A percentile compares a stretch with the other conserved stretches of the same genome.
These are phyloP conservation scores for Diversispora epigaea DNA, from an alignment of 192 early-diverging fungal genomes.

Conservation along the genomic window DNA sequence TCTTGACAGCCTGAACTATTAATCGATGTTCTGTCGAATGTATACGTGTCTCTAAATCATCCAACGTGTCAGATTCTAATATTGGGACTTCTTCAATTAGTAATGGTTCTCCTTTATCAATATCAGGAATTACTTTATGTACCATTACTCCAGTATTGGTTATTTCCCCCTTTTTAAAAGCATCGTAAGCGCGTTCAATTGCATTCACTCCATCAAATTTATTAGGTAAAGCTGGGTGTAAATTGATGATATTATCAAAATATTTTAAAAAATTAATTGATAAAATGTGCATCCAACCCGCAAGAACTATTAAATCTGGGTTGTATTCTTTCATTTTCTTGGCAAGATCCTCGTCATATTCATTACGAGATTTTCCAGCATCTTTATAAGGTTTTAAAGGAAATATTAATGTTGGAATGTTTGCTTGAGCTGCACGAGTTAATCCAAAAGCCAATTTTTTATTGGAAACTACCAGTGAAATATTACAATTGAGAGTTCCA, in stretches of 20 bases:
- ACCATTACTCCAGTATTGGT: slow-evolving; percentile 83
- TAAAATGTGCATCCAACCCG: slow-evolving; percentile 99
- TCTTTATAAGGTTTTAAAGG: slow-evolving; percentile 86
- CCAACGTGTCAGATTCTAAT: slow-evolving; percentile 70
- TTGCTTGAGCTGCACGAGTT: slow-evolving; percentile 74
- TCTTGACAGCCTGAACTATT: slow-evolving; percentile 74
- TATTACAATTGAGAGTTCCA: slow-evolving; percentile 58
- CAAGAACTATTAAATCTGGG: slow-evolving; percentile 88
- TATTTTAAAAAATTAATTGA: slow-evolving; percentile 76
- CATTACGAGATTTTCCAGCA: slow-evolving; percentile 73
- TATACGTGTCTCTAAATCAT: slow-evolving; percentile 83
- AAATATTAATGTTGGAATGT: slow-evolving; percentile 80
- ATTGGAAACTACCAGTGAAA: slow-evolving; percentile 91
- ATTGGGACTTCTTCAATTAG: slow-evolving; percentile 78
- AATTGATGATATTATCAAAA: slow-evolving; percentile 85
- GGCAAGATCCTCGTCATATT: slow-evolving; percentile 89
- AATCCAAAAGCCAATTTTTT: slow-evolving; percentile 82
- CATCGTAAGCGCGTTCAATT: slow-evolving; percentile 92
- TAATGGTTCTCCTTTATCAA: slow-evolving; percentile 93
- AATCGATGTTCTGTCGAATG: slow-evolving; percentile 87
- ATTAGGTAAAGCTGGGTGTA: slow-evolving; percentile 96
- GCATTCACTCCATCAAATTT: slow-evolving; percentile 96
- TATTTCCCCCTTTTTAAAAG: slow-evolving; percentile 74
- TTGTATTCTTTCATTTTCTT: slow-evolving; percentile 55
- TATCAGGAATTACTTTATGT: slow-evolving; percentile 93